A percentile compares a stretch with the other conserved stretches of the same genome.
Evolutionary conservation across 1,284 basidiomycete genomes (phyloP).

Genomic region (Vanrija humicola): DNA sequence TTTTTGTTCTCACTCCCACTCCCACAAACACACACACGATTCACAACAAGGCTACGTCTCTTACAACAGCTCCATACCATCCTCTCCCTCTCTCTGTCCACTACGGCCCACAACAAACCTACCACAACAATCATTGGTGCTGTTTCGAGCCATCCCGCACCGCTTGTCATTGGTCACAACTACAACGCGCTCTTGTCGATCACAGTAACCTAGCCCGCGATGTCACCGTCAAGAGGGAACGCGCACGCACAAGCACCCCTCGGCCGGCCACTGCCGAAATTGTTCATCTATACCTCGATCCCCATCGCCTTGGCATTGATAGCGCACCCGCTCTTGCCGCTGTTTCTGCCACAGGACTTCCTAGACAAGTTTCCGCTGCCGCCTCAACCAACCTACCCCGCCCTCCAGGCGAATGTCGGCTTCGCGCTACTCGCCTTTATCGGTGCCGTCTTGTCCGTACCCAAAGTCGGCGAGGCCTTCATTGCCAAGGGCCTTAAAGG

Average conservation of each 20-base stretch:
- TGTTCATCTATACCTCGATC: constrained; percentile 33
- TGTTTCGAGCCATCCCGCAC: too few species aligned
- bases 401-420: constrained; percentile 62
- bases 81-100: too few species aligned
- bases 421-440: constrained; percentile 76
- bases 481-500: constrained; percentile 72
- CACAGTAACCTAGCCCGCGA: too few species aligned
- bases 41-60: too few species aligned
- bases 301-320: constrained; percentile 40
- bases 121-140: too few species aligned
- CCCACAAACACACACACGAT: neutral
- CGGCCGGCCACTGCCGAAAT: constrained; percentile 29
- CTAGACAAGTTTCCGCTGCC: constrained; percentile 25
- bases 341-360: constrained; percentile 25
- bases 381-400: constrained; percentile 39
- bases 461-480: constrained; percentile 68
- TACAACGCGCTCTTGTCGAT: too few species aligned
- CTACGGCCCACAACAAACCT: too few species aligned
- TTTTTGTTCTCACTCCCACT: neutral
- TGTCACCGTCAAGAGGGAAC: too few species aligned
- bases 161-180: too few species aligned
- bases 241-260: neutral
- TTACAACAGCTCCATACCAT: too few species aligned
- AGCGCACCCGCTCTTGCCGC: constrained; percentile 37
- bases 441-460: constrained; percentile 67